A percentile compares a stretch with the other conserved stretches of the same genome.
phyloP scores from a whole-genome alignment of 1,139 yeast species.

The Sugiyamaella pinicola region DNA sequence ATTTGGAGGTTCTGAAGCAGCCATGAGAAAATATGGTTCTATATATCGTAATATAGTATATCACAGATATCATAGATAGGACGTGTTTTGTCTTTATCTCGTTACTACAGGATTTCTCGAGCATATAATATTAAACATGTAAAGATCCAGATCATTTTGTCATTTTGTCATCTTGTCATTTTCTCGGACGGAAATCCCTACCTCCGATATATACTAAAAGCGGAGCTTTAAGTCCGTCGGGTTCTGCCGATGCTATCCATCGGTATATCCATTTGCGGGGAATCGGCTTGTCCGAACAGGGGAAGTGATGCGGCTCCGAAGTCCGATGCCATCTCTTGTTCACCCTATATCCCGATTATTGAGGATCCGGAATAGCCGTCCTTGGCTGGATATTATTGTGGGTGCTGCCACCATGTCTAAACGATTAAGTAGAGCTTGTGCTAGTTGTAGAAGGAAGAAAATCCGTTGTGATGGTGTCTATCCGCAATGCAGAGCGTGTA shows the following conservation, averaged over 20 bases:
- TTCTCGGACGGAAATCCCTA: too few relatives aligned
- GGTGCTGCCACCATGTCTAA: conserved; percentile 14
- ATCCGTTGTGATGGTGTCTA: conserved; percentile 20
- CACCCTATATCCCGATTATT: background rate
- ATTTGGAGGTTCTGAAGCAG: conserved; percentile 29
- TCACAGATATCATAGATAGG: too few relatives aligned
- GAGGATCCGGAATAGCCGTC: conserved; percentile 9
- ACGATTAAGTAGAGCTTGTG: conserved; percentile 20
- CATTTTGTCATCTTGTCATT: too few relatives aligned
- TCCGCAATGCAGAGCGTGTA: conserved; percentile 19
- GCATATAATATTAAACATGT: too few relatives aligned
- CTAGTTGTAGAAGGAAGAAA: conserved; percentile 17
- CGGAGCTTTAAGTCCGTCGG: background rate
- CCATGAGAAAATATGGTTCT: too few relatives aligned
- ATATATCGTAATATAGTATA: too few relatives aligned
- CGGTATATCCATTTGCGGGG: conserved; percentile 10
- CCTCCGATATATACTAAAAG: background rate
- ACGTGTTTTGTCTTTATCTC: too few relatives aligned
- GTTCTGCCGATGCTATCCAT: background rate
- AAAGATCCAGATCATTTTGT: too few relatives aligned
- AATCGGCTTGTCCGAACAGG: background rate
- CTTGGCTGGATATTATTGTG: too few relatives aligned
- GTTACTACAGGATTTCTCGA: too few relatives aligned
- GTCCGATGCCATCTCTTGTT: background rate
- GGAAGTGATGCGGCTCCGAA: background rate